Evolutionary conservation across 257 asterid genomes (phyloP), one percentile per base, ranked within the genome.

Genomic region (Asclepias syriaca): DNA sequence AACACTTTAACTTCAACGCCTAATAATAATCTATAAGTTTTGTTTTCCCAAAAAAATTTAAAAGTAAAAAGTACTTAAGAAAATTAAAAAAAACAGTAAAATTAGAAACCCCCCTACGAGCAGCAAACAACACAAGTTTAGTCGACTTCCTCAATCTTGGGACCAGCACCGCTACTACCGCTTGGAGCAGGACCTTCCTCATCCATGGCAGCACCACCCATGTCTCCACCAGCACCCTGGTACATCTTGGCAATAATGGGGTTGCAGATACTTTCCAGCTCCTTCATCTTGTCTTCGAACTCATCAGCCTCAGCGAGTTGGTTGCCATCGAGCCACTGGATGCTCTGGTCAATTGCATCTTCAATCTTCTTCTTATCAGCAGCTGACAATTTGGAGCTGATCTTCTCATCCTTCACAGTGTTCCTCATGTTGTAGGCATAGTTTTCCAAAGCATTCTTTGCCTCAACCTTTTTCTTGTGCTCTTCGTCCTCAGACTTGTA

Each of bases 361-460:
- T 88, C 96, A 0, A 90, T 82, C 83, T 85, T 88, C 78, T 87
- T 85, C 89, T 85, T 90, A 34, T 90, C 96, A 5, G 72, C 91
- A 0, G 81, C 82, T 0, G 88, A 71, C 10, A 90, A 85, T 73
- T 88, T 90, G 12, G 95, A 82, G 2, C 93, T 87, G 13, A 90
- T 88, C 87, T 90, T 90, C 75, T 90, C 96, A 13, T 90, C 96
- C 80, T 88, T 88, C 4, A 90, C 68, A 0, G 96, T 90, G 86
- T 90, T 90, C 93, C 96, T 90, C 96, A 88, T 90, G 86, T 88
- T 90, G 88, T 90, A 90, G 0, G 96, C 83, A 0, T 90, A 90
- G 84, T 90, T 90, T 84, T 90, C 96, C 75, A 90, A 50, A 0
- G 95, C 84, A 59, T 90, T 88, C 88, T 90, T 90, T 0, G 95